phyloP scores from a whole-genome alignment of 2,329 filamentous ascomycete species.

The Aspergillus intermedius region DNA sequence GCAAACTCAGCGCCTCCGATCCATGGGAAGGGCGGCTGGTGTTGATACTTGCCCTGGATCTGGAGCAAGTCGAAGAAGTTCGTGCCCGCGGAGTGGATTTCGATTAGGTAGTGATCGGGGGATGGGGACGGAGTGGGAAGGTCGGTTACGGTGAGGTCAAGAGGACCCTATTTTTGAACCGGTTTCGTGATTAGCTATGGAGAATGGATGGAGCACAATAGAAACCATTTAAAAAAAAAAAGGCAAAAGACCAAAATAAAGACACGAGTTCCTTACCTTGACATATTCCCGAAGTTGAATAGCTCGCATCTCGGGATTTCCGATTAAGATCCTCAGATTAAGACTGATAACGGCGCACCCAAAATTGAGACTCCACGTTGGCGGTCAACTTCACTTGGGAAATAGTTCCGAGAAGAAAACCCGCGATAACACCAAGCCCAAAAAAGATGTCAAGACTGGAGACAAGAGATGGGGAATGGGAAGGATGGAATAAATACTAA shows the following conservation, averaged over 20 bases:
- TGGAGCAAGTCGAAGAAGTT: slow-evolving; percentile 98
- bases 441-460: not conserved
- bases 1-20: slow-evolving; percentile 81
- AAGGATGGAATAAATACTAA: not conserved
- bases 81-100: slow-evolving; percentile 77
- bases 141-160: slow-evolving; percentile 67
- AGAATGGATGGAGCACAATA: no score
- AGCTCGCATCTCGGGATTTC: slow-evolving; percentile 58
- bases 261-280: slow-evolving; percentile 47
- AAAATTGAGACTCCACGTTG: not conserved
- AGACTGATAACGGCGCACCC: not conserved
- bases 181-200: no score
- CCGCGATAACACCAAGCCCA: not conserved
- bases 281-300: slow-evolving; percentile 70
- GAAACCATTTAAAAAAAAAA: no score
- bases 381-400: not conserved
- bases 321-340: not conserved
- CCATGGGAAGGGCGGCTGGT: slow-evolving; percentile 85
- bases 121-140: slow-evolving; percentile 69
- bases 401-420: not conserved
- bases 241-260: not conserved
- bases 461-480: not conserved
- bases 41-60: slow-evolving; percentile 91
- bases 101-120: slow-evolving; percentile 73
- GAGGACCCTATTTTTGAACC: slow-evolving; percentile 54